Percentiles rank a stretch among this genome's conserved stretches.
phyloP scores from a whole-genome alignment of 768 basidiomycete genomes.

The Nidularia sp. region DNA sequence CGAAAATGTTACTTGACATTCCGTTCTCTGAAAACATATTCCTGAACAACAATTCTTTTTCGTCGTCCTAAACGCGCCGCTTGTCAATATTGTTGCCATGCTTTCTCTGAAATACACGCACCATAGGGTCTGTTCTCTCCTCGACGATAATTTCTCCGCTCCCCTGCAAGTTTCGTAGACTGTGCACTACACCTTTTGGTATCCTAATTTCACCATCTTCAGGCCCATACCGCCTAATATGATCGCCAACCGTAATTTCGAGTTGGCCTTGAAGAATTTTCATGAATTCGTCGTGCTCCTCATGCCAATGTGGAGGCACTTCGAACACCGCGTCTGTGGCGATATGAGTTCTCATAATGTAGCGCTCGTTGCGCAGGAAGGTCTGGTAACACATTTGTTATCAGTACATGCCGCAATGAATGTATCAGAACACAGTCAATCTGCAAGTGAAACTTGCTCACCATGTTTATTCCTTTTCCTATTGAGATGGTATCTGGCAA shows the following conservation, averaged over 20 bases:
- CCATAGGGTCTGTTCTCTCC: slow-evolving; percentile 27
- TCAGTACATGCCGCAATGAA: not conserved
- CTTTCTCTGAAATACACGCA: slow-evolving; percentile 1
- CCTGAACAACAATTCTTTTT: slow-evolving; percentile 29
- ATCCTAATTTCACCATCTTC: slow-evolving; percentile 25
- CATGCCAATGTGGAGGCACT: slow-evolving; percentile 30
- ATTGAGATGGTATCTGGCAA: not conserved
- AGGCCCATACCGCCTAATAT: slow-evolving; percentile 15
- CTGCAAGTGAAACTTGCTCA: not conserved
- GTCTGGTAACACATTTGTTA: slow-evolving; percentile 10
- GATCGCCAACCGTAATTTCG: slow-evolving; percentile 18
- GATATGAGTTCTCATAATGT: slow-evolving; percentile 16
- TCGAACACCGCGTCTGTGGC: slow-evolving; percentile 16
- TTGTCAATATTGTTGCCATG: not conserved
- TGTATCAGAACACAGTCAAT: not conserved
- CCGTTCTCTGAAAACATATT: slow-evolving; percentile 16
- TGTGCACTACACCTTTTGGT: slow-evolving; percentile 21
- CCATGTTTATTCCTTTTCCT: not conserved
- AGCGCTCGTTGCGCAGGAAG: slow-evolving; percentile 24
- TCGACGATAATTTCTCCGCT: slow-evolving; percentile 19
- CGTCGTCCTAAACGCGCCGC: slow-evolving; percentile 14
- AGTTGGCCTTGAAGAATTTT: slow-evolving; percentile 22
- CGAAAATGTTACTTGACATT: slow-evolving; percentile 9
- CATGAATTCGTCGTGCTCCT: slow-evolving; percentile 26
- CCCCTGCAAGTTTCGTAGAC: slow-evolving; percentile 16